These are phyloP conservation scores for Epichloe coenophiala DNA, from an alignment of 2,329 filamentous ascomycete species.

Conservation along the genomic window DNA sequence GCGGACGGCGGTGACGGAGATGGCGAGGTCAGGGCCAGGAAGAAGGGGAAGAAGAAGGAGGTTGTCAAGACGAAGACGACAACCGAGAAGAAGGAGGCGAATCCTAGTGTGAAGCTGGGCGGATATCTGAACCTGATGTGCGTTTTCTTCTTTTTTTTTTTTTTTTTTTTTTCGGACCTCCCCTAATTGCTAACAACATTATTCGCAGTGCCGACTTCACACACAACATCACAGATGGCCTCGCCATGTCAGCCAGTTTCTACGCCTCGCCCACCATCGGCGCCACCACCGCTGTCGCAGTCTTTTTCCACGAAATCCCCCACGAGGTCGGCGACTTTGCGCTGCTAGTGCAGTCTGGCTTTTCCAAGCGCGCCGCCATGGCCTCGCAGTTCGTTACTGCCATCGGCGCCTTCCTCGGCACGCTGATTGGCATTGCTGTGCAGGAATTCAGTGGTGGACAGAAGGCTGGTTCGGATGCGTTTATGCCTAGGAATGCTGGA, in stretches of 20 bases:
- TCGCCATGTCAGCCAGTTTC: constrained; percentile 93
- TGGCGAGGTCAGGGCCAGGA: constrained; percentile 23
- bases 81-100: constrained; percentile 46
- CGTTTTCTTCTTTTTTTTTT: constrained; percentile 4
- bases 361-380: constrained; percentile 87
- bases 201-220: constrained; percentile 68
- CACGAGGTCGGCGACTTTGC: constrained; percentile 98
- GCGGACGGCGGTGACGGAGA: constrained; percentile 15
- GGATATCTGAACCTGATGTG: constrained; percentile 86
- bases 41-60: constrained; percentile 19
- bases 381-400: constrained; percentile 92
- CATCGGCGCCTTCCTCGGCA: constrained; percentile 78
- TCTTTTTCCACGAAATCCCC: constrained; percentile 95
- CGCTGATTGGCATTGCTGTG: constrained; percentile 85
- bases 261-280: constrained; percentile 96
- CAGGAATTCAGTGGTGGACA: constrained; percentile 63
- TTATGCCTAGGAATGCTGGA: constrained; percentile 43
- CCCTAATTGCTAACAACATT: background rate
- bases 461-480: constrained; percentile 20
- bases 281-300: constrained; percentile 91
- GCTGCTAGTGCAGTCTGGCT: constrained; percentile 86
- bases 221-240: constrained; percentile 95
- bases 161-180: too few species aligned
- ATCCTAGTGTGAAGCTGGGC: constrained; percentile 76
- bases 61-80: constrained; percentile 9